A percentile compares a stretch with the other conserved stretches of the same genome.
Conservation (phyloP, 164 flowering plant genomes). For the Chloranthus sessilifolius region DNA sequence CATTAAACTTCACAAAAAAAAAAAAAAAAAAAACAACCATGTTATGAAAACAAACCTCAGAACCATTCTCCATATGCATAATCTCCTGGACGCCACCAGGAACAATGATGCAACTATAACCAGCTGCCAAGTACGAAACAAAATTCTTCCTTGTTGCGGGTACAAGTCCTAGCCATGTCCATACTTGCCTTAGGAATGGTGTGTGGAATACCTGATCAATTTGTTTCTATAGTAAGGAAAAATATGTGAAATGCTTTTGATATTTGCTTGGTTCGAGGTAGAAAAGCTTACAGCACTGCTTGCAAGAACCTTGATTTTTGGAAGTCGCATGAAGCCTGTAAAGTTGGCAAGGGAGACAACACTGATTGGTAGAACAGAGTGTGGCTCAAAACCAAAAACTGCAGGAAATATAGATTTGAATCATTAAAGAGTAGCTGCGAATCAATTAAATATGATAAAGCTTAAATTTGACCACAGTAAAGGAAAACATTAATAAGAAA, state of each 20-base stretch:
- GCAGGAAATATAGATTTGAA: constrained; percentile 20
- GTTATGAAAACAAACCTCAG: constrained; percentile 76
- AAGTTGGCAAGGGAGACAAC: constrained; percentile 67
- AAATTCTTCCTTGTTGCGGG: constrained; percentile 77
- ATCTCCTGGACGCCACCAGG: constrained; percentile 96
- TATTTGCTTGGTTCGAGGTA: not conserved
- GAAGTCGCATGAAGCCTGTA: constrained; percentile 78
- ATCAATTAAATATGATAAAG: no score
- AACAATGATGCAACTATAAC: constrained; percentile 83
- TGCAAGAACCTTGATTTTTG: constrained; percentile 81
- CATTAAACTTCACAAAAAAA: not conserved
- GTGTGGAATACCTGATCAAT: constrained; percentile 69
- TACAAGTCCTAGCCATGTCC: constrained; percentile 93
- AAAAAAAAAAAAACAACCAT: not conserved
- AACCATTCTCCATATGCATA: constrained; percentile 57
- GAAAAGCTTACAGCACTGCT: constrained; percentile 68
- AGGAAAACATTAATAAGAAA: no score
- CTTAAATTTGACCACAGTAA: no score
- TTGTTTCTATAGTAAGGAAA: not conserved
- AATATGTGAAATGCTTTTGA: not conserved
- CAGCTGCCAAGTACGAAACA: constrained; percentile 57
- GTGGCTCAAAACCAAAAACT: constrained; percentile 96
- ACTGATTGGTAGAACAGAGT: constrained; percentile 94
- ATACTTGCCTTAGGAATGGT: constrained; percentile 85
- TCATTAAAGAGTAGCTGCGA: no score